These are phyloP conservation scores for Nakazawaea molendinolei DNA, from an alignment of 805 yeast genomes.

Conservation along the genomic window DNA sequence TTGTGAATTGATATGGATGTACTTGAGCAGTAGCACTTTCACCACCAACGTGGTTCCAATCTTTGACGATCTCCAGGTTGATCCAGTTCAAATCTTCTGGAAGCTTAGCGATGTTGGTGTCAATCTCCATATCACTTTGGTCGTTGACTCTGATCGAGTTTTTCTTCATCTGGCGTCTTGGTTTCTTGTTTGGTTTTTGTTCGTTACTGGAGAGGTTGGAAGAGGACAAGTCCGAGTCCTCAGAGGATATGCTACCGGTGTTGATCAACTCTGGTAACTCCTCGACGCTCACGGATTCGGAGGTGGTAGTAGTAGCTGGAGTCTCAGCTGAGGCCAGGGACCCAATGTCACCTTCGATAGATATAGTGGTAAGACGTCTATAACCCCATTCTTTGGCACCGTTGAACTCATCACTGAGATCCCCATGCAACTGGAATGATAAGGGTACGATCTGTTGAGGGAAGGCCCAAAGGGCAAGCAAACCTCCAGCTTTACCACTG, in stretches of 20 bases:
- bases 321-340: background rate
- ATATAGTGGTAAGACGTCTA: conserved; percentile 78
- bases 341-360: conserved; percentile 75
- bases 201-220: conserved; percentile 3
- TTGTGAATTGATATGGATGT: conserved; percentile 93
- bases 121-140: conserved; percentile 16
- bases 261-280: conserved; percentile 7
- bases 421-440: conserved; percentile 79
- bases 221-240: conserved; percentile 5
- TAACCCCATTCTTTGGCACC: conserved; percentile 95
- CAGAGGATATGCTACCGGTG: conserved; percentile 3
- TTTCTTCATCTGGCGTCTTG: conserved; percentile 22
- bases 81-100: conserved; percentile 80
- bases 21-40: conserved; percentile 91
- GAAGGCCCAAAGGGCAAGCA: conserved; percentile 93
- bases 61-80: conserved; percentile 51
- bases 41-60: conserved; percentile 79
- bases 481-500: conserved; percentile 95
- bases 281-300: background rate
- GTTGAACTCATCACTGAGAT: conserved; percentile 66
- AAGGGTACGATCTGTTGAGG: conserved; percentile 91
- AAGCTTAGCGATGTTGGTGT: conserved; percentile 19
- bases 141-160: conserved; percentile 24
- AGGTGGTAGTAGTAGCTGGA: background rate
- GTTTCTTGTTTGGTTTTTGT: conserved; percentile 10